Evolutionary conservation across 345 rosid genomes (phyloP).

Genomic region (Pistacia integerrima): DNA sequence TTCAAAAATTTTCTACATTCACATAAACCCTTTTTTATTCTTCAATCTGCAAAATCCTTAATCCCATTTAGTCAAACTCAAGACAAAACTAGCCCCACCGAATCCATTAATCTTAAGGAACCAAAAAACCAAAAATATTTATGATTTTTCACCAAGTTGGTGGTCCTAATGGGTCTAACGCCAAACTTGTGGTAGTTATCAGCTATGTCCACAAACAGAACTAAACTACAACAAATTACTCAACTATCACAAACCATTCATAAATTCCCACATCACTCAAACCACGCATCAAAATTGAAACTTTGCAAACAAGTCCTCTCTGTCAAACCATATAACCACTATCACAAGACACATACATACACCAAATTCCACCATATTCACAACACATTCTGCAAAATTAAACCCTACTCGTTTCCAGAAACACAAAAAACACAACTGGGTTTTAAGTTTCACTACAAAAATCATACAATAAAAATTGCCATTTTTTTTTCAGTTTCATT

Average conservation of each 20-base stretch:
- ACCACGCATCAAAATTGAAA: neutral
- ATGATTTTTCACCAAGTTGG: no score
- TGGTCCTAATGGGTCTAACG: no score
- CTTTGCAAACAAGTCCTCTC: neutral
- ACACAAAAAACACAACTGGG: conserved; percentile 22
- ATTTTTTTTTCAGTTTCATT: neutral
- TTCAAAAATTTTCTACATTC: no score
- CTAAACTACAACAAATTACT: neutral
- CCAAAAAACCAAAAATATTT: no score
- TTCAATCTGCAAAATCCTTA: no score
- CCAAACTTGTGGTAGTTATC: no score
- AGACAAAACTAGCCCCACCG: no score
- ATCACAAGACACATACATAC: neutral
- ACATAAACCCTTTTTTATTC: no score
- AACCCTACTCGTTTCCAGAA: conserved; percentile 13
- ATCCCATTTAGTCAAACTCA: no score
- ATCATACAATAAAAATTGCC: neutral
- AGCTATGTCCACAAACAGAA: neutral
- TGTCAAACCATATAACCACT: neutral
- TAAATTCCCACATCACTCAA: neutral
- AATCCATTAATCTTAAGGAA: no score
- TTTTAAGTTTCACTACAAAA: neutral
- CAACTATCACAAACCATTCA: neutral
- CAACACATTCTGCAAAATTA: conserved; percentile 22
- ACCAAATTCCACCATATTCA: neutral